Percentiles rank a stretch among this genome's conserved stretches.
Conservation (phyloP, 1,284 basidiomycete genomes). For the Cutaneotrichosporon daszewskae region DNA sequence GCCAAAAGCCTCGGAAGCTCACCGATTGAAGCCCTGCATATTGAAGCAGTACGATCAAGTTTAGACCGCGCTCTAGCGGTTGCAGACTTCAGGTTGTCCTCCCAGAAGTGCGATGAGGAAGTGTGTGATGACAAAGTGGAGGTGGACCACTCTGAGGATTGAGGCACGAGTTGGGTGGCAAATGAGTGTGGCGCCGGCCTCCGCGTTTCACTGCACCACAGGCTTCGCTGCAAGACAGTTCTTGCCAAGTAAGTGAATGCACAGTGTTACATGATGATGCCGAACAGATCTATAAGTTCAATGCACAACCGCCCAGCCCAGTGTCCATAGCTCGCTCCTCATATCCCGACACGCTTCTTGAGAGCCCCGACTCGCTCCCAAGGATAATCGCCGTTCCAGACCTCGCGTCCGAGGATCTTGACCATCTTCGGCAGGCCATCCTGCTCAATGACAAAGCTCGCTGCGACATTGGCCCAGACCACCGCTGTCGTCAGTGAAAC, state of each 20-base stretch:
- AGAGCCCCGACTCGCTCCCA: conserved; percentile 18
- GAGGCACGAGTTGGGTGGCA: no score
- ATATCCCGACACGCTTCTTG: conserved; percentile 4
- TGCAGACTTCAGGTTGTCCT: not conserved
- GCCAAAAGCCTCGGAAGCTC: not conserved
- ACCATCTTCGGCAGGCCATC: conserved; percentile 32
- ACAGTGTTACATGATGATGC: no score
- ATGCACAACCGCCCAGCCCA: no score
- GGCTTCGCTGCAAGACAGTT: no score
- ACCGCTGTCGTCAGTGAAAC: conserved; percentile 23
- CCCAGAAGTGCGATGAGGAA: not conserved
- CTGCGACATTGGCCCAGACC: conserved; percentile 40
- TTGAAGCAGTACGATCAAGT: no score
- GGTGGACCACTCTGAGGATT: not conserved
- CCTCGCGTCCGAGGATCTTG: conserved; percentile 16
- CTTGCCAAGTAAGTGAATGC: no score
- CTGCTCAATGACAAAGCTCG: conserved; percentile 42
- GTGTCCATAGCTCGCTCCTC: not conserved
- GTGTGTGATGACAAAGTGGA: not conserved
- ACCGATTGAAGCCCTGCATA: not conserved
- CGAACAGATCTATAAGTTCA: no score
- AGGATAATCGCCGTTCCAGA: conserved; percentile 34
- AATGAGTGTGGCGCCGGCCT: no score
- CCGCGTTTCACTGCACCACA: no score
- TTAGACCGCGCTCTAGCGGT: no score